phyloP scores from a whole-genome alignment of 805 yeast genomes.

The Torulaspora franciscae region DNA sequence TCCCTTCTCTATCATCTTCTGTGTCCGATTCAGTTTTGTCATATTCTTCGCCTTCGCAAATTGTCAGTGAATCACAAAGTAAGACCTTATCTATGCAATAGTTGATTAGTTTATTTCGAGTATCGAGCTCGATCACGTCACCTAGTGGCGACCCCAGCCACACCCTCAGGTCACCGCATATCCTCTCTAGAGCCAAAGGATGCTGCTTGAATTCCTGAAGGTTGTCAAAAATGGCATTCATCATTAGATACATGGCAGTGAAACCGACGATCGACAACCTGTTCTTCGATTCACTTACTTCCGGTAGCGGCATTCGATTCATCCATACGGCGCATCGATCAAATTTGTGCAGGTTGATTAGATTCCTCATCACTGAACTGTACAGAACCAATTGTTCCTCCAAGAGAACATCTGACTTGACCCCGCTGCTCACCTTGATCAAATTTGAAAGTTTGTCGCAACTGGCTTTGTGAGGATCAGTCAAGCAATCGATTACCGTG shows the following conservation, averaged over 20 bases:
- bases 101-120: slow-evolving; percentile 34
- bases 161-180: slow-evolving; percentile 33
- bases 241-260: slow-evolving; percentile 30
- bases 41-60: slow-evolving; percentile 15
- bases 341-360: slow-evolving; percentile 24
- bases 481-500: slow-evolving; percentile 23
- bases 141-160: slow-evolving; percentile 36
- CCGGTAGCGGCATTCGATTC: slow-evolving; percentile 18
- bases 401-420: slow-evolving; percentile 14
- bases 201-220: slow-evolving; percentile 10
- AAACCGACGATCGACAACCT: slow-evolving; percentile 29
- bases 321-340: slow-evolving; percentile 25
- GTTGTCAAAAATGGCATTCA: slow-evolving; percentile 19
- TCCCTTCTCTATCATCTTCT: slow-evolving; percentile 19
- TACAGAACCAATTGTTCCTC: slow-evolving; percentile 15
- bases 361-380: slow-evolving; percentile 28
- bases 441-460: slow-evolving; percentile 22
- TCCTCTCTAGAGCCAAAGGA: slow-evolving; percentile 22
- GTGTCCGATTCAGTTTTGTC: slow-evolving; percentile 10
- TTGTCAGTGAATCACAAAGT: slow-evolving; percentile 14
- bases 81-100: slow-evolving; percentile 21
- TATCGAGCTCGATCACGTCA: slow-evolving; percentile 25
- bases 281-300: slow-evolving; percentile 4
- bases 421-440: slow-evolving; percentile 12
- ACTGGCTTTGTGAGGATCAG: slow-evolving; percentile 29